Evolutionary conservation across 805 yeast genomes (phyloP).

Genomic region (Hanseniaspora mollemarum): DNA sequence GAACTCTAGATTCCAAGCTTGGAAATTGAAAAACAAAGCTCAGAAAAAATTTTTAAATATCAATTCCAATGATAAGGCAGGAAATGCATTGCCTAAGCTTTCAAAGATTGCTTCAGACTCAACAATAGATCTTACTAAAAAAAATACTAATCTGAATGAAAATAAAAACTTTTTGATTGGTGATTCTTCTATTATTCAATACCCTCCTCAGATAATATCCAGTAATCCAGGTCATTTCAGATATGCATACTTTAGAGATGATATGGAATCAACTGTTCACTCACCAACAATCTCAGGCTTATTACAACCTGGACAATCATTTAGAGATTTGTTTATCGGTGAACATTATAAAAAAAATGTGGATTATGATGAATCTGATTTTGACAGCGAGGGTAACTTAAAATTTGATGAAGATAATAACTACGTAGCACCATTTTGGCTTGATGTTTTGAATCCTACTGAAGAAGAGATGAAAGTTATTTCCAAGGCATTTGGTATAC

Average conservation of each 20-base stretch:
- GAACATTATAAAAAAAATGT: conserved; percentile 17
- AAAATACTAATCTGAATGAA: conserved; percentile 13
- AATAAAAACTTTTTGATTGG: conserved; percentile 14
- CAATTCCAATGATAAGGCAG: conserved; percentile 17
- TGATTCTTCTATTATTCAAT: conserved; percentile 30
- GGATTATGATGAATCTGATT: conserved; percentile 16
- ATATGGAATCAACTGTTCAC: conserved; percentile 77
- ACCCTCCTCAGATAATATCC: conserved; percentile 37
- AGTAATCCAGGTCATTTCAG: conserved; percentile 50
- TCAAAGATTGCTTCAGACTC: neutral
- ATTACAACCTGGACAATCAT: conserved; percentile 48
- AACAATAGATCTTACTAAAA: neutral
- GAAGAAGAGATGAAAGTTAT: conserved; percentile 93
- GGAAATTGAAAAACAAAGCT: conserved; percentile 38
- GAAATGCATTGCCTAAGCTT: conserved; percentile 21
- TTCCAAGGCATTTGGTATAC: conserved; percentile 84
- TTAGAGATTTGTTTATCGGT: conserved; percentile 52
- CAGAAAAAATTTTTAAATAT: conserved; percentile 9
- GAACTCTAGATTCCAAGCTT: conserved; percentile 65
- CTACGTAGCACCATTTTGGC: conserved; percentile 71
- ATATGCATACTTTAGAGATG: conserved; percentile 87
- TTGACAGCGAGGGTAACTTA: conserved; percentile 15
- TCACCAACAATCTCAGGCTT: conserved; percentile 80
- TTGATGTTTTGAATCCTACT: conserved; percentile 83
- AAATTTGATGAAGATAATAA: conserved; percentile 16